Percentiles rank a stretch among this genome's conserved stretches.
Conservation (phyloP, 108 stramenopile species). For the Epipyxis sp. region DNA sequence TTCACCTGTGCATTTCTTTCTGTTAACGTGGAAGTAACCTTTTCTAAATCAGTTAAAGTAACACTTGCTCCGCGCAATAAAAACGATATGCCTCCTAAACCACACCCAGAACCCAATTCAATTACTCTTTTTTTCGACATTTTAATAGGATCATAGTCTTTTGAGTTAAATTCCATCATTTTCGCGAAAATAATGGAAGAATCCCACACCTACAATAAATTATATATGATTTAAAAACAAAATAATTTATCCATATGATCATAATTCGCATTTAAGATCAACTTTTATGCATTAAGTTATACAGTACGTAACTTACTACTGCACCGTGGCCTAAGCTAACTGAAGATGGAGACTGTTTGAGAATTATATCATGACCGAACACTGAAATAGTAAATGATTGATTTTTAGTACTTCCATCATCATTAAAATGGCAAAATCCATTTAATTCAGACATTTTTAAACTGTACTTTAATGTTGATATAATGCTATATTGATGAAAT, state of each 20-base stretch:
- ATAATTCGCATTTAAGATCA: too few species aligned
- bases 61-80: conserved; percentile 5
- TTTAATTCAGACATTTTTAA: too few species aligned
- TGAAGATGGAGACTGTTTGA: background rate
- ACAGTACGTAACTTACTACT: too few species aligned
- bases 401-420: too few species aligned
- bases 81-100: background rate
- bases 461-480: too few species aligned
- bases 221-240: too few species aligned
- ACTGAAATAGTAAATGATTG: background rate
- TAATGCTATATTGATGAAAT: too few species aligned
- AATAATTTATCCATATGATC: too few species aligned
- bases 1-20: background rate
- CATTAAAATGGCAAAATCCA: conserved; percentile 10
- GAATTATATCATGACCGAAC: background rate
- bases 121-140: background rate
- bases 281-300: too few species aligned
- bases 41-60: background rate
- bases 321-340: background rate
- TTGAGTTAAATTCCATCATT: background rate
- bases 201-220: too few species aligned
- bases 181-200: background rate
- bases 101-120: conserved; percentile 11
- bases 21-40: background rate
- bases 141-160: background rate